Evolutionary conservation across 192 early-diverging fungal genomes (phyloP), one percentile per base, ranked within the genome.

Genomic region (Neocallimastix lanati): DNA sequence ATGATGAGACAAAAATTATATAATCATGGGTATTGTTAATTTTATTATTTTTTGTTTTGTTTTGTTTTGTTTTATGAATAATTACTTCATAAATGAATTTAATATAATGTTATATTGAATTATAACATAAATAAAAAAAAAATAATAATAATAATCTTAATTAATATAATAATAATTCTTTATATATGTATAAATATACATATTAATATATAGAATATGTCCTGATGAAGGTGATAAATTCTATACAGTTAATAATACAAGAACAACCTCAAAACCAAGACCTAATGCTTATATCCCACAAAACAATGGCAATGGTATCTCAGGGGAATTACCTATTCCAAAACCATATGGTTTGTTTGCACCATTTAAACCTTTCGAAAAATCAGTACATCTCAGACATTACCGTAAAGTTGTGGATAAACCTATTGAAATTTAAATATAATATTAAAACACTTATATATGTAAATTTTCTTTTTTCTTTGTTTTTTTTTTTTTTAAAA

Each of bases 281-380:
- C 89, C 89, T 18, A 90, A 90, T 80, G 89, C 89, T 15, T 90
- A 90, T 77, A 82, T 90, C 35, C 87, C 89, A 25, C 88, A 90
- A 76, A 78, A 81, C 18, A 81, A 80, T 79, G 83, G 84, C 13
- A 35, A 30, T 88, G 18, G 16, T 21, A 21, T 50, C 21, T 21
- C 40, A 16, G 85, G 83, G 1, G 88, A 88, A 50, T 80, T 90
- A 4, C 89, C 89, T 67, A 90, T 90, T 79, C 88, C 89, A 21
- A 88, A 88, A 78, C 89, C 89, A 29, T 90, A 90, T 77, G 89
- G 89, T 28, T 84, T 79, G 4, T 83, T 84, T 78, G 84, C 88
- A 28, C 89, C 89, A 16, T 90, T 90, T 82, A 88, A 89, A 79
- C 89, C 89, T 27, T 79, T 77, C 28, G 88, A 90, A 29, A 79